phyloP scores from a whole-genome alignment of 2,329 filamentous ascomycete species.

The Monilinia laxa region DNA sequence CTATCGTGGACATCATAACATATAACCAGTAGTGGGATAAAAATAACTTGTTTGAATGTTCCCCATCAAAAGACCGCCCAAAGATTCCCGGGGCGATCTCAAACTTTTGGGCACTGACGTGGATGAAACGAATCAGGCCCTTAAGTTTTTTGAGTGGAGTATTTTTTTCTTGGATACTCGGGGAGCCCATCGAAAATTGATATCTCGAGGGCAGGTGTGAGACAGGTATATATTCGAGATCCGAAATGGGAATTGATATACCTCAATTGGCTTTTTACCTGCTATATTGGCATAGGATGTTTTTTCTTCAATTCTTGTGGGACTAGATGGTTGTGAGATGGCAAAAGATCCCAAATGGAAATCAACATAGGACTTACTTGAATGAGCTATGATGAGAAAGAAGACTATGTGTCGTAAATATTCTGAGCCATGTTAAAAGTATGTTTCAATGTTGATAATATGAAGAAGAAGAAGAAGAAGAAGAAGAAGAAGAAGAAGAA shows the following conservation, averaged over 20 bases:
- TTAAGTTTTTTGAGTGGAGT: background rate
- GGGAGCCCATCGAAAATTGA: background rate
- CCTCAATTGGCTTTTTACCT: background rate
- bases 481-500: background rate
- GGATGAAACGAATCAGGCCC: background rate
- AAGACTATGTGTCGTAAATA: background rate
- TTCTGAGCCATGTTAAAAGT: background rate
- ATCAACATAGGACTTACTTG: background rate
- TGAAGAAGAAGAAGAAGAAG: background rate
- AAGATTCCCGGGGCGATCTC: background rate
- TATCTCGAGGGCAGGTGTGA: background rate
- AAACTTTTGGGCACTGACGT: background rate
- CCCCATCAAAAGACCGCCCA: background rate
- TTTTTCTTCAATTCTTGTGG: too few relatives aligned
- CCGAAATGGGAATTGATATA: background rate
- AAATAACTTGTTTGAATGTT: background rate
- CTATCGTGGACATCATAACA: background rate
- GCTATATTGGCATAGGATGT: too few relatives aligned
- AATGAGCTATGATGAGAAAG: slow-evolving; percentile 16
- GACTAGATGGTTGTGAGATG: too few relatives aligned
- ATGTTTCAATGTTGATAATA: background rate
- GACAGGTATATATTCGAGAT: background rate
- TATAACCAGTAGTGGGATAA: background rate
- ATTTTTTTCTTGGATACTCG: background rate
- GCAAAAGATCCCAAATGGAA: too few relatives aligned